Evolutionary conservation across 805 yeast genomes (phyloP), one percentile per base, ranked within the genome.

Genomic region (Starmerella bombi): DNA sequence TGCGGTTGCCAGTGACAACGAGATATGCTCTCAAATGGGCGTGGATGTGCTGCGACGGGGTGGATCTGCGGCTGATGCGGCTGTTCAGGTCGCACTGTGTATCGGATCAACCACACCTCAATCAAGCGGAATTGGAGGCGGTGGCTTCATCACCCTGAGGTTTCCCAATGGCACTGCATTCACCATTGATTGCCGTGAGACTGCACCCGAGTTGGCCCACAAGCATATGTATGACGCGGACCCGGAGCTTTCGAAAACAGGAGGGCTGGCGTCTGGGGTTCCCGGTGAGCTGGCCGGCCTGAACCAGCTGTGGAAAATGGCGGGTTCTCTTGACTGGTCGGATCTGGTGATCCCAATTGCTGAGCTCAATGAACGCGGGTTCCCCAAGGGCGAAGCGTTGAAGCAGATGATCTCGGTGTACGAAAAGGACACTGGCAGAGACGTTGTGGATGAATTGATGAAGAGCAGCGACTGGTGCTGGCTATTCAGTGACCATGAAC

Each of bases 21-120:
- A 72, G 8, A 43, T 60, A 14, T 80, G 91, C 55, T 77, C 86
- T 1, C 52, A 64, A 15, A 56, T 79, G 66, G 91, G 84, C 6
- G 66, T 66, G 4, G 60, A 66, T 5, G 72, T 80, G 15, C 58
- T 80, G 23, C 52, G 59, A 38, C 49, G 52, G 18, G 65, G 67
- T 6, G 93, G 95, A 0, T 77, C 74, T 52, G 95, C 96, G 2
- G 95, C 94, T 0, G 98, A 88, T 57, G 94, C 95, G 0, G 82
- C 94, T 0, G 78, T 88, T 2, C 79, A 94, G 0, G 80, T 82
- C 10, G 83, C 93, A 0, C 65, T 88, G 22, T 88, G 98, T 55
- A 74, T 88, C 25, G 97, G 97, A 2, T 69, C 81, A 40, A 61
- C 83, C 18, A 81, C 82, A 55, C 76, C 84, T 47, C 83, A 79